Percentiles rank a stretch among this genome's conserved stretches.
phyloP scores from a whole-genome alignment of 768 basidiomycete genomes.

The Crucibulum laeve region DNA sequence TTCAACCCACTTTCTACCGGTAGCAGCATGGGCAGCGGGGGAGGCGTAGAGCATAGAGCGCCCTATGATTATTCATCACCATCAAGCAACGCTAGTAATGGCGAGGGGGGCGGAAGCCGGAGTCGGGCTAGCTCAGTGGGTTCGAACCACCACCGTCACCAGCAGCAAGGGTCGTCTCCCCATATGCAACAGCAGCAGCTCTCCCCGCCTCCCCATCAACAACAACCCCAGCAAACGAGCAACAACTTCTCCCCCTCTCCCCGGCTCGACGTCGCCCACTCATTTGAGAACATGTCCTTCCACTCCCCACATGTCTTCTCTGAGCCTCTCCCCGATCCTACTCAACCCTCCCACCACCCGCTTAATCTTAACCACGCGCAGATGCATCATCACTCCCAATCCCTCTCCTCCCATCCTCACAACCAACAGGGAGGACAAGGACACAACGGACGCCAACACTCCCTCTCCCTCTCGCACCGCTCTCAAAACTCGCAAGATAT shows the following conservation, averaged over 20 bases:
- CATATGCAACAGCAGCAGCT: background rate
- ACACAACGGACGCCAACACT: too few relatives aligned
- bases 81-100: constrained; percentile 44
- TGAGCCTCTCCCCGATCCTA: constrained; percentile 40
- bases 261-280: constrained; percentile 50
- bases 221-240: constrained; percentile 4
- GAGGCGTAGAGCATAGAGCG: background rate
- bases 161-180: background rate
- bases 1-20: constrained; percentile 14
- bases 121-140: constrained; percentile 68
- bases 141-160: constrained; percentile 40
- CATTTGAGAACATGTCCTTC: constrained; percentile 62
- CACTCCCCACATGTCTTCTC: constrained; percentile 37
- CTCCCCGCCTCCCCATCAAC: background rate
- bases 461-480: too few relatives aligned
- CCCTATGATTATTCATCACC: constrained; percentile 65
- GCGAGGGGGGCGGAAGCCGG: constrained; percentile 42
- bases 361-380: constrained; percentile 8
- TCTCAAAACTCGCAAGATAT: too few relatives aligned
- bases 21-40: constrained; percentile 16
- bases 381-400: constrained; percentile 7
- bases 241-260: constrained; percentile 42
- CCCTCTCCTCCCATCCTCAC: constrained; percentile 8
- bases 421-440: constrained; percentile 11
- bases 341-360: constrained; percentile 37